These are phyloP conservation scores for Guadua angustifolia DNA, from an alignment of 176 grass and related monocot genomes.

Conservation along the genomic window DNA sequence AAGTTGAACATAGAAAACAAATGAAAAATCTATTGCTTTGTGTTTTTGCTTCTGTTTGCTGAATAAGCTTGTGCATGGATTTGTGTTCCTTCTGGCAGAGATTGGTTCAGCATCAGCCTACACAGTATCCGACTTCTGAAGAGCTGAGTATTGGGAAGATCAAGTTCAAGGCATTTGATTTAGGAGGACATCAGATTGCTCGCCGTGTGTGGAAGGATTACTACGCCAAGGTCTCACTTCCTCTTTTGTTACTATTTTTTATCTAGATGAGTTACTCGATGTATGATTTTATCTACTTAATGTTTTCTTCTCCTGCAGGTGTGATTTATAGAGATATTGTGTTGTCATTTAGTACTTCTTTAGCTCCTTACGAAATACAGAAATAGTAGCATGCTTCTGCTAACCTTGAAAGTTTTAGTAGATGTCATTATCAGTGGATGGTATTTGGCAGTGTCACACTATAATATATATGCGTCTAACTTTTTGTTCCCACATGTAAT, in stretches of 20 bases:
- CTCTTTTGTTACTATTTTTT: not conserved
- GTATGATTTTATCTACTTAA: not conserved
- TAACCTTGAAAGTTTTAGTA: not conserved
- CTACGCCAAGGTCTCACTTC: slow-evolving; percentile 76
- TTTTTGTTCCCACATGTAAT: slow-evolving; percentile 9
- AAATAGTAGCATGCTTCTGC: slow-evolving; percentile 12
- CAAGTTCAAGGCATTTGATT: slow-evolving; percentile 93
- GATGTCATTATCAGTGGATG: slow-evolving; percentile 35
- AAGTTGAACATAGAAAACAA: slow-evolving; percentile 6
- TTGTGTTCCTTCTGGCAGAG: slow-evolving; percentile 59
- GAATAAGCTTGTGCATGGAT: slow-evolving; percentile 25
- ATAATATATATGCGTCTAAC: slow-evolving; percentile 32
- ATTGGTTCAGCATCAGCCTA: slow-evolving; percentile 91
- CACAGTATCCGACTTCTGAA: slow-evolving; percentile 85
- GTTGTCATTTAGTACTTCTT: not conserved
- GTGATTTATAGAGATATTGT: not conserved
- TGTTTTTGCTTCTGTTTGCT: slow-evolving; percentile 17
- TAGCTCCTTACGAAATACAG: not conserved
- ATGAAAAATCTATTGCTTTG: slow-evolving; percentile 9
- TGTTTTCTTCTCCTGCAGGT: not conserved
- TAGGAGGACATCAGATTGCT: slow-evolving; percentile 92
- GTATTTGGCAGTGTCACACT: slow-evolving; percentile 28
- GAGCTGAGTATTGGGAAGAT: slow-evolving; percentile 85
- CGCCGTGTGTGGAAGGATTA: slow-evolving; percentile 97
- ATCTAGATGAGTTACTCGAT: not conserved